Base-by-base conservation (phyloP, 176 grass and related monocot genomes). In the Aegilops speltoides region DNA sequence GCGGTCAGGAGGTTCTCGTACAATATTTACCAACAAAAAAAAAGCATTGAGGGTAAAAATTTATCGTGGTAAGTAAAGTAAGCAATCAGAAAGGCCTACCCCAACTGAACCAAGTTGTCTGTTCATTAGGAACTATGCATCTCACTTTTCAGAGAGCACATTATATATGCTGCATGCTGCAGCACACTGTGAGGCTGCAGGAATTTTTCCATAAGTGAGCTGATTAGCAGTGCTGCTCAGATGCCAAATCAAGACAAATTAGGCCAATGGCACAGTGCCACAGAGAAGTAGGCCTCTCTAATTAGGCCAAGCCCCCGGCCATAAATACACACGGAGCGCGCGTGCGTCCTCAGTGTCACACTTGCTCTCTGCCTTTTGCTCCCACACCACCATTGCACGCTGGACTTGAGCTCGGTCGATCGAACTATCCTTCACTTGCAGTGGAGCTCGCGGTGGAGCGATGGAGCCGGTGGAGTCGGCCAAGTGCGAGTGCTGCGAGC, bases 401-500 rank as follows among this genome's bases (percentile, higher is more conserved):
- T 73, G 70, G 14, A 4, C 11, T 8, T 31, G 13, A 29, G 25
- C 11, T 17, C 10, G 24, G 26, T 64, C 26, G 10, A 26, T 10
- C 38, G 38, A 37, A 34, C 5, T 5, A 62, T 6, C n/a, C 60
- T 23, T n/a, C 59, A 25, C 60, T 25, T 12, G 61, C 33, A 34
- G 37, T 38, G 37, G 37, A 38, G 37, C 37, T 38, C 37, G 37
- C 37, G 37, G 36, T 38, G 8, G 37, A 40, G 9, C 68, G 76
- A 92, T 95, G 93, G 93, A 95, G 67, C 54, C 54, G 19, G 81
- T 93, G 5, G 91, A 93, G 80, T 98, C 93, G 11, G 93, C 87
- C 26, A 87, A 92, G 86, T 98, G 96, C 23, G 91, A 93, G 61
- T 95, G 96, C 89, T 95, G 96, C 45, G 93, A 90, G 10, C 89